Conservation (phyloP, 2,329 filamentous ascomycete genomes). For the Trichoderma aggressivum region DNA sequence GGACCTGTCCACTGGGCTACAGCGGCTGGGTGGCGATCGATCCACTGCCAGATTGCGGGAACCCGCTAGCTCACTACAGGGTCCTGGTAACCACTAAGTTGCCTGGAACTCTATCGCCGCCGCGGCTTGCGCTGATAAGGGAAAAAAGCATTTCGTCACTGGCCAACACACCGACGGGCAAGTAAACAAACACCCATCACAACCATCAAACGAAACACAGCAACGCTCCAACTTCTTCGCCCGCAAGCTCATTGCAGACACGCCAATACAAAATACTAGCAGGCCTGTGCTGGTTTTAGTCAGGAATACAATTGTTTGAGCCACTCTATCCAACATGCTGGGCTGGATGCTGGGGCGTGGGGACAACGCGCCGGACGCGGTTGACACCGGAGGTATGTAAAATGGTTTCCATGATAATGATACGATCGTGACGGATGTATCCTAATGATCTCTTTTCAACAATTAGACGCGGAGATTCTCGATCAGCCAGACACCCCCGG, state of each 20-base stretch:
- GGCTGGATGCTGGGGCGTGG: conserved; percentile 56
- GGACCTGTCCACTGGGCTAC: not conserved
- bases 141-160: conserved; percentile 18
- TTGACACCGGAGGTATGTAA: conserved; percentile 31
- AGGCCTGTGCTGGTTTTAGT: not conserved
- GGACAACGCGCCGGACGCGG: conserved; percentile 36
- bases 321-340: conserved; percentile 42
- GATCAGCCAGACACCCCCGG: conserved; percentile 64
- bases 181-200: conserved; percentile 15
- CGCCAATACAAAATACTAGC: not conserved
- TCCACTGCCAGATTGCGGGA: not conserved
- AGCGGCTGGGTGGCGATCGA: not conserved
- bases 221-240: not conserved
- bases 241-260: not conserved
- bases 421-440: not conserved
- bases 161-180: not conserved
- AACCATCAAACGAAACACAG: not conserved
- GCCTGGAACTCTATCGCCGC: not conserved
- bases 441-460: not conserved
- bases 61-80: not conserved
- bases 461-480: conserved; percentile 43
- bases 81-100: not conserved
- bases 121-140: not conserved
- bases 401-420: not conserved
- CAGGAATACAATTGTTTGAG: not conserved